phyloP scores from a whole-genome alignment of 164 flowering plant species.

The Dillenia turbinata region DNA sequence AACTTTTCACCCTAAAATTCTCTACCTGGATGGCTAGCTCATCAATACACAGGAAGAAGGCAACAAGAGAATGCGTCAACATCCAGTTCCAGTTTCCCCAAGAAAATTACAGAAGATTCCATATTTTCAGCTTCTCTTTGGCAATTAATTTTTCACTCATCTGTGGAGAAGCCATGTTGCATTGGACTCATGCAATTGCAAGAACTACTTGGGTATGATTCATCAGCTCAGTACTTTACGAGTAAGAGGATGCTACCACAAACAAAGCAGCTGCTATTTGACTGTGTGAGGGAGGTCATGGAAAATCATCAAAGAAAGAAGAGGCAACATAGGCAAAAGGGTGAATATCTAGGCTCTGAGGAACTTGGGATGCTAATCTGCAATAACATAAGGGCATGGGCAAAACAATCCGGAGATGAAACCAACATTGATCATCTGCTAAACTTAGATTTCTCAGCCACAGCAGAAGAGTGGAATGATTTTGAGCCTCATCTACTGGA shows the following conservation, averaged over 20 bases:
- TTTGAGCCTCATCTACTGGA: slow-evolving; percentile 15
- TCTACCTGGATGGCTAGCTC: neutral
- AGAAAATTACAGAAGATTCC: slow-evolving; percentile 25
- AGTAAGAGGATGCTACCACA: slow-evolving; percentile 22
- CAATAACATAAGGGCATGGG: slow-evolving; percentile 28
- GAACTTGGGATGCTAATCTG: slow-evolving; percentile 31
- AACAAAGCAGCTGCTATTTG: slow-evolving; percentile 23
- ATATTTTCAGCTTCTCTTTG: slow-evolving; percentile 33
- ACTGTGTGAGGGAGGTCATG: slow-evolving; percentile 35
- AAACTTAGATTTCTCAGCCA: slow-evolving; percentile 17
- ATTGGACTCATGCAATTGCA: slow-evolving; percentile 9
- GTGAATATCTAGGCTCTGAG: slow-evolving; percentile 24
- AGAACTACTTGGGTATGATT: slow-evolving; percentile 9
- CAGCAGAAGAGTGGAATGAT: slow-evolving; percentile 28
- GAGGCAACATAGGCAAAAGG: neutral
- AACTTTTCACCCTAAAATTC: neutral
- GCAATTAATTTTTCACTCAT: slow-evolving; percentile 22
- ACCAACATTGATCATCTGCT: slow-evolving; percentile 21
- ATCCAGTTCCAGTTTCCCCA: slow-evolving; percentile 6
- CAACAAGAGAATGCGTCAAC: slow-evolving; percentile 14
- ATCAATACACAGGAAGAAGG: slow-evolving; percentile 3
- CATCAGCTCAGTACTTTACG: slow-evolving; percentile 19
- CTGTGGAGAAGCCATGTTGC: slow-evolving; percentile 17
- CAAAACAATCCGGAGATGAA: slow-evolving; percentile 24
- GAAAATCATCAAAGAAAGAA: slow-evolving; percentile 12